phyloP scores from a whole-genome alignment of 495 filamentous ascomycete species.

The Penicillium roqueforti region DNA sequence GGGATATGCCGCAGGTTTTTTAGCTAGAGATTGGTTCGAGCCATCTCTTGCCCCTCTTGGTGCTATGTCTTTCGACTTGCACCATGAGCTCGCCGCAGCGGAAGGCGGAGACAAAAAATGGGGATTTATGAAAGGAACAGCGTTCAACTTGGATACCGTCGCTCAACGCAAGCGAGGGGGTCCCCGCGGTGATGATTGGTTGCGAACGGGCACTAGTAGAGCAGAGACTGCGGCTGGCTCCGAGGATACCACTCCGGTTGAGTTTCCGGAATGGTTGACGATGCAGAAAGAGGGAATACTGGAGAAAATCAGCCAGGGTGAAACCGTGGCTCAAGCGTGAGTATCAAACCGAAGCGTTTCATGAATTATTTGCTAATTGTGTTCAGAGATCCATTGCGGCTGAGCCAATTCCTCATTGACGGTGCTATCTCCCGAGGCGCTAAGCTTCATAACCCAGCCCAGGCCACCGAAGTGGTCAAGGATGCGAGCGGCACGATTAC shows the following conservation, averaged over 20 bases:
- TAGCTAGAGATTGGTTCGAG: slow-evolving; percentile 70
- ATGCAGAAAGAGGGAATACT: slow-evolving; percentile 45
- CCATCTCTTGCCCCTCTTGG: slow-evolving; percentile 53
- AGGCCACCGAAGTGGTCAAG: slow-evolving; percentile 48
- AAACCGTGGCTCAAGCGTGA: slow-evolving; percentile 62
- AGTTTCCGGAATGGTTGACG: slow-evolving; percentile 56
- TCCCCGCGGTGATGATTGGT: slow-evolving; percentile 56
- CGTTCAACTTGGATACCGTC: slow-evolving; percentile 47
- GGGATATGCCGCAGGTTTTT: slow-evolving; percentile 68
- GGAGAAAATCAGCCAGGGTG: slow-evolving; percentile 60
- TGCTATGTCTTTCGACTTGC: slow-evolving; percentile 64
- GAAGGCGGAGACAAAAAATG: slow-evolving; percentile 58
- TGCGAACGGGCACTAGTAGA: slow-evolving; percentile 58
- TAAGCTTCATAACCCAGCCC: slow-evolving; percentile 60
- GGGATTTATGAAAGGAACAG: slow-evolving; percentile 64
- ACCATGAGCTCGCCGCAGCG: slow-evolving; percentile 57
- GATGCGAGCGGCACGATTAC: slow-evolving; percentile 45
- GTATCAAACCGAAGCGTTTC: slow-evolving; percentile 12
- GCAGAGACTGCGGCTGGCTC: slow-evolving; percentile 49
- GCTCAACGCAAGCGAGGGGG: slow-evolving; percentile 26
- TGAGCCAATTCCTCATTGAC: slow-evolving; percentile 62
- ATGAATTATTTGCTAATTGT: slow-evolving; percentile 7
- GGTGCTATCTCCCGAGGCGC: slow-evolving; percentile 57
- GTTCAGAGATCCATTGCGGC: slow-evolving; percentile 51
- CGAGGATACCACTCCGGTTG: slow-evolving; percentile 1